These are phyloP conservation scores for Piper betle DNA, from an alignment of 164 flowering plant species.

Conservation along the genomic window DNA sequence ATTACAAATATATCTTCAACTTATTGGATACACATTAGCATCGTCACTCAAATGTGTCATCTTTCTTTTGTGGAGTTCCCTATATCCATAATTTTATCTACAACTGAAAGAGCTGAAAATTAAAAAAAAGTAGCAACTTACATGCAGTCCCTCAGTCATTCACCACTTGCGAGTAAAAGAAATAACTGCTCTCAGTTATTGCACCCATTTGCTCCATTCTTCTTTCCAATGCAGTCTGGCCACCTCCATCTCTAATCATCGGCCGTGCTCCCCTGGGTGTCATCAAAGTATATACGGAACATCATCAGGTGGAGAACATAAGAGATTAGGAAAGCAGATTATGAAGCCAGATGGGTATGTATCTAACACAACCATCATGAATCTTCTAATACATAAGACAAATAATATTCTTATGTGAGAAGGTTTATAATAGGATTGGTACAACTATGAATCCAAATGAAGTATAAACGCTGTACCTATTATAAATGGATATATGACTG, in stretches of 20 bases:
- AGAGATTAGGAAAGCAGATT: background rate
- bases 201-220: slow-evolving; percentile 87
- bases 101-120: background rate
- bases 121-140: background rate
- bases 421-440: too few relatives aligned
- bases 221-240: slow-evolving; percentile 62
- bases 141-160: slow-evolving; percentile 11
- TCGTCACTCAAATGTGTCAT: too few relatives aligned
- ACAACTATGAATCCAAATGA: background rate
- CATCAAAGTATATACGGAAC: background rate
- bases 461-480: too few relatives aligned
- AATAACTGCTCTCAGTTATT: slow-evolving; percentile 83
- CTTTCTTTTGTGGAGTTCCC: too few relatives aligned
- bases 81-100: too few relatives aligned
- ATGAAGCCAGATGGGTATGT: too few relatives aligned
- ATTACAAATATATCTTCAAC: too few relatives aligned
- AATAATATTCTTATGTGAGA: too few relatives aligned
- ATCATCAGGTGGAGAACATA: background rate
- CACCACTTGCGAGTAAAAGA: slow-evolving; percentile 44
- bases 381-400: too few relatives aligned
- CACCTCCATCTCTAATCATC: slow-evolving; percentile 70
- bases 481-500: too few relatives aligned
- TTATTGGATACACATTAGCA: too few relatives aligned
- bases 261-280: slow-evolving; percentile 61
- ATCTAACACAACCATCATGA: too few relatives aligned